Percentiles rank a stretch among this genome's conserved stretches.
These are phyloP conservation scores for Colletotrichum brevisporum DNA, from an alignment of 2,329 filamentous ascomycete species.

Conservation along the genomic window DNA sequence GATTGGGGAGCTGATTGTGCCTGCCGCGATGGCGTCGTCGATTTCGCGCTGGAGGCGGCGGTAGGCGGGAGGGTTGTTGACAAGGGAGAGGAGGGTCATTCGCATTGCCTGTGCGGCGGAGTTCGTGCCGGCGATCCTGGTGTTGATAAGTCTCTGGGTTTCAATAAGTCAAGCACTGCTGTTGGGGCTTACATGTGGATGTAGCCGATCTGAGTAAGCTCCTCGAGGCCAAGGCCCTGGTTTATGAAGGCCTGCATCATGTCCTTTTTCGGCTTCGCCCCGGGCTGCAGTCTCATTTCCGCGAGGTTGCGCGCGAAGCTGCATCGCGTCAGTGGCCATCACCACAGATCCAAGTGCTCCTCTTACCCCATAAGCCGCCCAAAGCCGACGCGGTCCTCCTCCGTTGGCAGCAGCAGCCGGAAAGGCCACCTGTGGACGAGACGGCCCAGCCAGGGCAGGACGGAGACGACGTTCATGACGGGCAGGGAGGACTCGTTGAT, in stretches of 20 bases:
- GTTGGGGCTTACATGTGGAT: conserved; percentile 54
- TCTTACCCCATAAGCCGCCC: conserved; percentile 53
- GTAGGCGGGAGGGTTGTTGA: conserved; percentile 61
- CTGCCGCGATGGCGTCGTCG: conserved; percentile 53
- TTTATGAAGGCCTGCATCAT: conserved; percentile 58
- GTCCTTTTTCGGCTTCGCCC: conserved; percentile 48
- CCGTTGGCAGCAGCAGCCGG: conserved; percentile 57
- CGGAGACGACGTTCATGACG: conserved; percentile 58
- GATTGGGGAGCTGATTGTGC: conserved; percentile 54
- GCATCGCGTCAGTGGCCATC: background rate
- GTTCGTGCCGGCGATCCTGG: conserved; percentile 71
- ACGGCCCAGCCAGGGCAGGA: conserved; percentile 57
- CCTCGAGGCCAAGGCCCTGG: conserved; percentile 51
- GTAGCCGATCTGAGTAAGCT: conserved; percentile 56
- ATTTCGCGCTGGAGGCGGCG: conserved; percentile 59
- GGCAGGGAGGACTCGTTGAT: conserved; percentile 59
- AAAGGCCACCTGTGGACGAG: conserved; percentile 58
- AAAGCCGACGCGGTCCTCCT: conserved; percentile 55
- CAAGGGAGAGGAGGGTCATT: conserved; percentile 64
- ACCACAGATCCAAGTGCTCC: background rate
- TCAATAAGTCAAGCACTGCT: no score
- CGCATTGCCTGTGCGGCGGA: conserved; percentile 74
- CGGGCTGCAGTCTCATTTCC: conserved; percentile 45
- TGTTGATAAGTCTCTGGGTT: no score
- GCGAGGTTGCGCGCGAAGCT: conserved; percentile 47